Evolutionary conservation across 352 stramenopile genomes (phyloP).

Genomic region (Globisporangium acanthophoron): DNA sequence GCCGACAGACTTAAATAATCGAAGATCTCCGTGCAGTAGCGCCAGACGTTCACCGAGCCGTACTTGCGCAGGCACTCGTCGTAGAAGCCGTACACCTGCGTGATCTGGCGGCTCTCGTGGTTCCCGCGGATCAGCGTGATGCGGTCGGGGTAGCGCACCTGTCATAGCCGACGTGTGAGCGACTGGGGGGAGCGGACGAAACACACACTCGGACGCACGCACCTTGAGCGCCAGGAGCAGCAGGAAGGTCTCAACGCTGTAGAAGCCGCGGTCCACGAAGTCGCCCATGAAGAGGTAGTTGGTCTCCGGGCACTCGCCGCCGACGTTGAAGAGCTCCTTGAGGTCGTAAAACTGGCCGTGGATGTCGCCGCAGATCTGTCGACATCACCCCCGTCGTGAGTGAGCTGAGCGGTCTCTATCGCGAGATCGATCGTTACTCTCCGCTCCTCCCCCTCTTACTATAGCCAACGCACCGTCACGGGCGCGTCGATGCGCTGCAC

Average conservation of each 20-base stretch:
- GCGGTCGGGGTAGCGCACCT: slow-evolving; percentile 96
- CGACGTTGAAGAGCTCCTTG: slow-evolving; percentile 98
- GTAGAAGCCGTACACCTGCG: slow-evolving; percentile 97
- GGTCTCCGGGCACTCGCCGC: slow-evolving; percentile 96
- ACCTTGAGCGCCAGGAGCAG: slow-evolving; percentile 98
- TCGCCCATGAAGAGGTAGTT: slow-evolving; percentile 99
- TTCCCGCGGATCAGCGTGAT: slow-evolving; percentile 97
- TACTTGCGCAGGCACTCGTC: slow-evolving; percentile 99
- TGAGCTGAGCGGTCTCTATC: too few relatives aligned
- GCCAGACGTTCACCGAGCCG: slow-evolving; percentile 98
- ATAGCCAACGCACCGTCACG: slow-evolving; percentile 90
- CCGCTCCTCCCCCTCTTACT: too few relatives aligned
- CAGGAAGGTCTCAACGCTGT: slow-evolving; percentile 99
- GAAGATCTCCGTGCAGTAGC: slow-evolving; percentile 99
- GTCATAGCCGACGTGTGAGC: background rate
- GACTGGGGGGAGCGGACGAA: background rate
- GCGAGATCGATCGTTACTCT: background rate
- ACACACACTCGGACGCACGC: background rate
- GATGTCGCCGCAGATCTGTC: slow-evolving; percentile 93
- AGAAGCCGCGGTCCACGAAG: slow-evolving; percentile 99
- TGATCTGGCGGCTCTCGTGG: slow-evolving; percentile 97
- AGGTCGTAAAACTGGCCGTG: slow-evolving; percentile 90
- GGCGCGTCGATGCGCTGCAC: slow-evolving; percentile 98
- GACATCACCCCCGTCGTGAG: slow-evolving; percentile 63
- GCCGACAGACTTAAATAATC: slow-evolving; percentile 98